These are phyloP conservation scores for Raphanus sativus DNA, from an alignment of 345 rosid species.

Conservation along the genomic window DNA sequence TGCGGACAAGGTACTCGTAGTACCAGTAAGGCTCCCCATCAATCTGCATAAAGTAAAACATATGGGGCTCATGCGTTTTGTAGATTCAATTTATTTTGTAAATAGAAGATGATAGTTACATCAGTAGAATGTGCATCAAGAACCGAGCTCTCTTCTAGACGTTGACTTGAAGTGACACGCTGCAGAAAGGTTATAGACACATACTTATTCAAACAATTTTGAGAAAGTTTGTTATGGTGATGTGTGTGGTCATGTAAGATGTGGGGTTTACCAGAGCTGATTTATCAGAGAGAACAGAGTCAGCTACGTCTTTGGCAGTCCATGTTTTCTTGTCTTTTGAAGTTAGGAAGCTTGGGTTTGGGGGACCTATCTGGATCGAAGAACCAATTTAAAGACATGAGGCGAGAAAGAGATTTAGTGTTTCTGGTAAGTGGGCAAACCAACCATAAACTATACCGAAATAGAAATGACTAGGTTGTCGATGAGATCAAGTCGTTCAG, in stretches of 20 bases:
- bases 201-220: conserved; percentile 13
- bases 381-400: conserved; percentile 35
- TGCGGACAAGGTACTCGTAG: conserved; percentile 86
- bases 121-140: conserved; percentile 69
- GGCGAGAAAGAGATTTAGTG: background rate
- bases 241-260: conserved; percentile 1
- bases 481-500: conserved; percentile 80
- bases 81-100: background rate
- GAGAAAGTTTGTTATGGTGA: background rate
- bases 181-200: no score
- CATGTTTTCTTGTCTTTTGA: conserved; percentile 79
- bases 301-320: conserved; percentile 88
- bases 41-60: conserved; percentile 45
- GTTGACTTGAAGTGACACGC: conserved; percentile 95
- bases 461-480: conserved; percentile 86
- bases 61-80: background rate
- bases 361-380: conserved; percentile 91
- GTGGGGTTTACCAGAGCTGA: conserved; percentile 70
- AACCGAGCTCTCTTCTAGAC: conserved; percentile 82
- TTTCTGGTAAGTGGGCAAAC: conserved; percentile 2
- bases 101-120: conserved; percentile 44
- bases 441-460: conserved; percentile 48
- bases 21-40: conserved; percentile 90
- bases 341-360: conserved; percentile 67
- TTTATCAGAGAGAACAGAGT: conserved; percentile 89